A percentile compares a stretch with the other conserved stretches of the same genome.
These are phyloP conservation scores for Arthrobotrys pseudoclavata DNA, from an alignment of 2,329 filamentous ascomycete genomes.

Conservation along the genomic window DNA sequence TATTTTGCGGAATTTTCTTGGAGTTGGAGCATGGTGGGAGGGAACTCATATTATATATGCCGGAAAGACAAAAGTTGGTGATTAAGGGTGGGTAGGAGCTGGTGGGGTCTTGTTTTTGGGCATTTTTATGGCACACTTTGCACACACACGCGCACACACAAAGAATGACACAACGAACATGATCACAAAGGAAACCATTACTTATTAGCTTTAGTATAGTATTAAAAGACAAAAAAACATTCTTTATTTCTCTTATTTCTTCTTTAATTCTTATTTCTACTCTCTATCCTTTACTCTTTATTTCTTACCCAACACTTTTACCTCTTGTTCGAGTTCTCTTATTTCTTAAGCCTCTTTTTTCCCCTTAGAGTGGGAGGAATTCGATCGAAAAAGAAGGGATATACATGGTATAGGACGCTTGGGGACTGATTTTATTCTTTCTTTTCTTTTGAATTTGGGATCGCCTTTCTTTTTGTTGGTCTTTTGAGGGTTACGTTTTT, in stretches of 20 bases:
- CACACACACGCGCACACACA: conserved; percentile 27
- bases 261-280: neutral
- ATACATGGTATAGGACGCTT: conserved; percentile 4
- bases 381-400: conserved; percentile 5
- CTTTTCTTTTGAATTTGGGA: neutral
- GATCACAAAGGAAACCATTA: conserved; percentile 27
- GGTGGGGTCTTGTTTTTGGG: conserved; percentile 47
- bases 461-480: conserved; percentile 4
- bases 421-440: neutral
- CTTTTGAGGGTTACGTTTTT: neutral
- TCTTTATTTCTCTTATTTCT: conserved; percentile 14
- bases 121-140: conserved; percentile 23
- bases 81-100: conserved; percentile 48
- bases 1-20: conserved; percentile 42
- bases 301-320: neutral
- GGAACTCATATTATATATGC: conserved; percentile 60
- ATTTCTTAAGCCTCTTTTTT: neutral
- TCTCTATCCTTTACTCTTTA: neutral
- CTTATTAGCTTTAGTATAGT: conserved; percentile 18
- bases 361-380: conserved; percentile 12
- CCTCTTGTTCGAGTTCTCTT: no score
- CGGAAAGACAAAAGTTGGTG: conserved; percentile 60
- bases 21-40: conserved; percentile 61
- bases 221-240: conserved; percentile 24
- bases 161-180: conserved; percentile 27